These are phyloP conservation scores for Pseudogymnoascus sp. DNA, from an alignment of 2,329 filamentous ascomycete species.

Conservation along the genomic window DNA sequence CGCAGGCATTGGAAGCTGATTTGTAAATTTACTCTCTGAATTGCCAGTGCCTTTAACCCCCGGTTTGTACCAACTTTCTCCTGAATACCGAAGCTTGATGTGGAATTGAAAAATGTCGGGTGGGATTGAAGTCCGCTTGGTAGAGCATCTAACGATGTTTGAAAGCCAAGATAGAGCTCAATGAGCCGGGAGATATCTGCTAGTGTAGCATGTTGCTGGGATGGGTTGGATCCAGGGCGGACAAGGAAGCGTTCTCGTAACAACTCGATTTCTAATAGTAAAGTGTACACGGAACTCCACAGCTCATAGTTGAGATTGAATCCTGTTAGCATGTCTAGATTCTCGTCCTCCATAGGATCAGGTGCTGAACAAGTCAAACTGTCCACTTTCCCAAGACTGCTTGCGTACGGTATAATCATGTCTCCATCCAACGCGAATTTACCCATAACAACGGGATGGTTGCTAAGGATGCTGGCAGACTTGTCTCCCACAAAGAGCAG, in stretches of 20 bases:
- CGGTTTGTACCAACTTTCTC: not conserved
- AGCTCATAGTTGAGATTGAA: not conserved
- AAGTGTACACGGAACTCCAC: not conserved
- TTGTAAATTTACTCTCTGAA: not conserved
- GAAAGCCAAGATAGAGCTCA: not conserved
- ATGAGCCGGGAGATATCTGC: not conserved
- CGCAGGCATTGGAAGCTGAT: not conserved
- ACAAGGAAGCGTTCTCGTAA: not conserved
- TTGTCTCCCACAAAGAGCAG: not conserved
- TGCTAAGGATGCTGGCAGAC: not conserved
- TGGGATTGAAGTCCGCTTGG: not conserved
- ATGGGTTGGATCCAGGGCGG: not conserved
- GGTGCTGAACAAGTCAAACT: not conserved
- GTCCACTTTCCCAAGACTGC: not conserved
- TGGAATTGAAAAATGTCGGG: not conserved
- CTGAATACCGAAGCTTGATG: not conserved
- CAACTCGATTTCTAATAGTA: not conserved
- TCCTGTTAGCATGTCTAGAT: not conserved
- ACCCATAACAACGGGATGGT: not conserved
- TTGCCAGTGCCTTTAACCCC: not conserved
- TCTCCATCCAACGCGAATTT: not conserved
- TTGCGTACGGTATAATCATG: not conserved
- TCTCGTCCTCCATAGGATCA: not conserved
- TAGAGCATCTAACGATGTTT: not conserved
- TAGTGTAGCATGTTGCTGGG: not conserved